These are phyloP conservation scores for Papiliotrema nemorosa DNA, from an alignment of 1,284 basidiomycete genomes.

Conservation along the genomic window DNA sequence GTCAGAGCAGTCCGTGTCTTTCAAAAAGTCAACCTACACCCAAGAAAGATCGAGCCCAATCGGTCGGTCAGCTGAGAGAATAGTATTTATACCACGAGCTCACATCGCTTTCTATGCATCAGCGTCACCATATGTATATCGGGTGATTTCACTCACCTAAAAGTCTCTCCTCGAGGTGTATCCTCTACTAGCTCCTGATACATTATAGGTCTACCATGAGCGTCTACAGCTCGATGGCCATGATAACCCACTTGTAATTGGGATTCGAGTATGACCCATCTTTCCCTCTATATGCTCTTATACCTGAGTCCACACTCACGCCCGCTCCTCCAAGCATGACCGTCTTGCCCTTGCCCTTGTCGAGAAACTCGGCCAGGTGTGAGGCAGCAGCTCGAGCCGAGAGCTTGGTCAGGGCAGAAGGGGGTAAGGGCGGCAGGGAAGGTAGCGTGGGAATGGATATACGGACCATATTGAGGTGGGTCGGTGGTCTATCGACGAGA, in stretches of 20 bases:
- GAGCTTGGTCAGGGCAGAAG: conserved; percentile 49
- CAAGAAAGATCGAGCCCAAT: conserved; percentile 71
- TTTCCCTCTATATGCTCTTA: conserved; percentile 77
- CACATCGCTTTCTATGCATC: conserved; percentile 39
- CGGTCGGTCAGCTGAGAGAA: conserved; percentile 10
- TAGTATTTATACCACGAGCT: conserved; percentile 4
- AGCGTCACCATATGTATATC: not conserved
- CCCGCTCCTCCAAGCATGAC: conserved; percentile 82
- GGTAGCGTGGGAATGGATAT: conserved; percentile 77
- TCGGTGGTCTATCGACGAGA: not conserved
- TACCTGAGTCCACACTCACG: conserved; percentile 87
- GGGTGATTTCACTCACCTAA: conserved; percentile 56
- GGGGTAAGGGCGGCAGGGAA: conserved; percentile 52
- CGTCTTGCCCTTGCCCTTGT: conserved; percentile 59
- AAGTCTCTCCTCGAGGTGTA: conserved; percentile 61
- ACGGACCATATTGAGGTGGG: conserved; percentile 45
- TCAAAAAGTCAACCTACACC: conserved; percentile 29
- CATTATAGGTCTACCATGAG: conserved; percentile 47
- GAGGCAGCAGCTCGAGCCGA: conserved; percentile 58
- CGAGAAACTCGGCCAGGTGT: conserved; percentile 64
- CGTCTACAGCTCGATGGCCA: not conserved
- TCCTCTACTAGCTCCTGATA: conserved; percentile 78
- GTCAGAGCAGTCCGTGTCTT: not conserved
- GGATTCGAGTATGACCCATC: conserved; percentile 85
- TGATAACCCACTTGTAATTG: conserved; percentile 69